Evolutionary conservation across 495 filamentous ascomycete species (phyloP), one percentile per base, ranked within the genome.

Genomic region (Podospora didyma): DNA sequence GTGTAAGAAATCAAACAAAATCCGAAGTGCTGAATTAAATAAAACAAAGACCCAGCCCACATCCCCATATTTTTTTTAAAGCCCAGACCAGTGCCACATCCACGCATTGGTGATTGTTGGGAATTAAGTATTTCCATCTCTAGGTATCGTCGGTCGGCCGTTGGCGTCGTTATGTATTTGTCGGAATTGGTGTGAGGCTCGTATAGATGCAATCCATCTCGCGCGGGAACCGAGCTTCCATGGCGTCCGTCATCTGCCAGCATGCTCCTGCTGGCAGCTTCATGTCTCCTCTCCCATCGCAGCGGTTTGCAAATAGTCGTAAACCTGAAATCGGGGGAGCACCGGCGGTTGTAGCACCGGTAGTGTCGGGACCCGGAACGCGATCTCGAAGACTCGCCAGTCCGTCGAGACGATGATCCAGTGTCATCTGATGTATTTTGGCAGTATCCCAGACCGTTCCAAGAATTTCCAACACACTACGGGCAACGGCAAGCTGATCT

Each of bases 121-220:
- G 10, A 23, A 12, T 31, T 34, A 34, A 14, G 16, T 14, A 22
- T 28, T 12, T 16, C 17, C 31, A 22, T 23, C 47, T n/a, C 41
- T 17, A 6, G 34, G 17, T 21, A n/a, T n/a, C 34, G 7, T 47
- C 24, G 31, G 10, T 16, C 6, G 2, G 49, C 19, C 20, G 14
- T 21, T 17, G 31, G 23, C 26, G 11, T 46, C 46, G 24, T 46
- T 39, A 51, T 11, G 17, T 31, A 16, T 53, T 16, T 2, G 12
- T 31, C 5, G 49, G 17, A 24, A 47, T 9, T 2, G 22, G 28
- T 19, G 39, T 48, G 14, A 57, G 46, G 24, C 54, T 48, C 5
- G 54, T 28, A 28, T 66, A 68, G n/a, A 68, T 59, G 35, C 49
- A 63, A 35, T 68, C 66, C 66, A 68, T 68, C 47, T 68, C 61